Conservation (phyloP, 225 moss, liverwort and hornwort species). For the Thuidium tamariscinum region DNA sequence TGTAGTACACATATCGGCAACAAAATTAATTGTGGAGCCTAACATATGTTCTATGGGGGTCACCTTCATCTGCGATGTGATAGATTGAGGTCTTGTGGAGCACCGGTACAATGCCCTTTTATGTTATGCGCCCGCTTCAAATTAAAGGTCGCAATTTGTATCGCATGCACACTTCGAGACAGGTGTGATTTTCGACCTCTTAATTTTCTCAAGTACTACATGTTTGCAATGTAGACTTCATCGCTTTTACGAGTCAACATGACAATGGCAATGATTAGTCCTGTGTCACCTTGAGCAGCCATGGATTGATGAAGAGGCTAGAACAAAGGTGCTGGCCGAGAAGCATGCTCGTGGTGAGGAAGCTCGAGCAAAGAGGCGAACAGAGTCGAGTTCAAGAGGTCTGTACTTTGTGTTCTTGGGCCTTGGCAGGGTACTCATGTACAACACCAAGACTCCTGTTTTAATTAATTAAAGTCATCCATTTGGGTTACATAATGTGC, state of each 20-base stretch:
- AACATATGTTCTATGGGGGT: not conserved
- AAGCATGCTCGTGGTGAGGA: slow-evolving; percentile 56
- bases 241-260: not conserved
- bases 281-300: slow-evolving; percentile 19
- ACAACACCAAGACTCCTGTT: not conserved
- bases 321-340: slow-evolving; percentile 31
- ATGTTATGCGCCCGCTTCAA: slow-evolving; percentile 50
- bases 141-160: slow-evolving; percentile 89
- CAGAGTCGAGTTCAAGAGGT: slow-evolving; percentile 10
- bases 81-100: slow-evolving; percentile 90
- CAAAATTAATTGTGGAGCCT: not conserved
- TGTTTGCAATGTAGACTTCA: not conserved
- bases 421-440: not conserved
- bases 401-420: not conserved
- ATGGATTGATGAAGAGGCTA: slow-evolving; percentile 49
- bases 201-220: not conserved
- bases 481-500: not conserved
- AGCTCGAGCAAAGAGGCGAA: slow-evolving; percentile 37
- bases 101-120: slow-evolving; percentile 32
- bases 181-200: slow-evolving; percentile 24
- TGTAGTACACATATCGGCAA: not conserved
- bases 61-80: not conserved
- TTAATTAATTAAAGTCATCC: not conserved
- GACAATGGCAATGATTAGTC: not conserved
- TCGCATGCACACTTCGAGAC: slow-evolving; percentile 38